Evolutionary conservation across 164 flowering plant genomes (phyloP).

Genomic region (Tinospora cordifolia): DNA sequence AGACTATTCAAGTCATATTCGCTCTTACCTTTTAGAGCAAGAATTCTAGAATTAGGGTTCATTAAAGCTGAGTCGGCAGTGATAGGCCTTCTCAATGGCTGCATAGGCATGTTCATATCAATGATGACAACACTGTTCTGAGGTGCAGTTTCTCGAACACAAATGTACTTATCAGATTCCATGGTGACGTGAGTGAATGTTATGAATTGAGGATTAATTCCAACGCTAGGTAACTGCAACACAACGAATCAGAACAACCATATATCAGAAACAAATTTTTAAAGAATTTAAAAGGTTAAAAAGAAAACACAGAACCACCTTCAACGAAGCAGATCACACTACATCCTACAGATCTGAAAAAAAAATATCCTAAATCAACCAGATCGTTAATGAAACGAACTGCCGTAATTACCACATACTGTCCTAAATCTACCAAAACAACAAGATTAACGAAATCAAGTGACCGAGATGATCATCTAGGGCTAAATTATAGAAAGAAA

Average conservation of each 20-base stretch:
- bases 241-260: constrained; percentile 24
- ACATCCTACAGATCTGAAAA: constrained; percentile 10
- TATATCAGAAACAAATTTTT: background rate
- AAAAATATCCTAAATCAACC: no score
- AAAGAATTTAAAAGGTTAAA: background rate
- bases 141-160: constrained; percentile 95
- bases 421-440: no score
- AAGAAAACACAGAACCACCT: background rate
- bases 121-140: constrained; percentile 94
- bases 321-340: constrained; percentile 2
- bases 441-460: no score
- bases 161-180: constrained; percentile 97
- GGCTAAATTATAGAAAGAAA: no score
- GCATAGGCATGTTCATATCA: constrained; percentile 96
- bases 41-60: constrained; percentile 90
- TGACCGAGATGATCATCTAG: no score
- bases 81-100: constrained; percentile 94
- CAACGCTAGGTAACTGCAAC: constrained; percentile 79
- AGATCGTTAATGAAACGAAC: no score
- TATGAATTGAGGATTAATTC: constrained; percentile 87
- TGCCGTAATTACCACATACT: no score
- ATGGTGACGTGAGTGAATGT: constrained; percentile 96
- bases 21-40: constrained; percentile 81
- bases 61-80: constrained; percentile 98
- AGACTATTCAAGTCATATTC: no score